These are phyloP conservation scores for Colletotrichum plurivorum DNA, from an alignment of 2,329 filamentous ascomycete genomes.

Conservation along the genomic window DNA sequence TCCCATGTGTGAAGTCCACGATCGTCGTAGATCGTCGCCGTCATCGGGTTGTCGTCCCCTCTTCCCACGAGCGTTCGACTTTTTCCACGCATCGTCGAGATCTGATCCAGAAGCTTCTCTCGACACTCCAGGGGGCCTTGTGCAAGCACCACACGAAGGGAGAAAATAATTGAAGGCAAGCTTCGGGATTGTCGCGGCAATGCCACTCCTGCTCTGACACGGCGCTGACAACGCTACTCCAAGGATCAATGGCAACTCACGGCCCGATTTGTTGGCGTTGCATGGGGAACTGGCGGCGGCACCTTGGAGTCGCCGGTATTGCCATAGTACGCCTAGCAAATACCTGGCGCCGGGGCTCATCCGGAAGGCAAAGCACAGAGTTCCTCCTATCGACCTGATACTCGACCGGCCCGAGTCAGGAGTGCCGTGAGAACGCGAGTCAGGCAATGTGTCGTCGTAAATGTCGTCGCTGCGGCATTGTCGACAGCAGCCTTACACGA, in stretches of 20 bases:
- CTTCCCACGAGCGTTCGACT: slow-evolving; percentile 22
- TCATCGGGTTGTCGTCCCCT: slow-evolving; percentile 23
- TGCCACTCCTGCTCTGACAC: background rate
- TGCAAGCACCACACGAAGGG: background rate
- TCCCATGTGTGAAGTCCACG: slow-evolving; percentile 23
- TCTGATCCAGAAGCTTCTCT: slow-evolving; percentile 33
- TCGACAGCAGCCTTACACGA: too few relatives aligned
- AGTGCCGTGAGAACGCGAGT: background rate
- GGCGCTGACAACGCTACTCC: background rate
- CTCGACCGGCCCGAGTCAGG: too few relatives aligned
- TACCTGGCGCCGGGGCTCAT: background rate
- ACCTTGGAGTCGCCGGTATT: too few relatives aligned
- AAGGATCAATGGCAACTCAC: background rate
- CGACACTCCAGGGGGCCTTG: slow-evolving; percentile 17
- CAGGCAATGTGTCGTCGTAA: background rate
- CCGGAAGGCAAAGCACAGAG: background rate
- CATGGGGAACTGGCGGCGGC: too few relatives aligned
- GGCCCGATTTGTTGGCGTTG: slow-evolving; percentile 8
- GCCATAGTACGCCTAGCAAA: background rate
- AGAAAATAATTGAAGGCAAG: background rate
- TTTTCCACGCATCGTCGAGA: slow-evolving; percentile 21
- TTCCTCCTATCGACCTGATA: background rate
- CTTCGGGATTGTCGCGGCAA: slow-evolving; percentile 8
- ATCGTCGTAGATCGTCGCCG: slow-evolving; percentile 33
- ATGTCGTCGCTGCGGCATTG: background rate